Evolutionary conservation across 305 asterid genomes (phyloP), one percentile per base, ranked within the genome.

Genomic region (Fraxinus platypoda): DNA sequence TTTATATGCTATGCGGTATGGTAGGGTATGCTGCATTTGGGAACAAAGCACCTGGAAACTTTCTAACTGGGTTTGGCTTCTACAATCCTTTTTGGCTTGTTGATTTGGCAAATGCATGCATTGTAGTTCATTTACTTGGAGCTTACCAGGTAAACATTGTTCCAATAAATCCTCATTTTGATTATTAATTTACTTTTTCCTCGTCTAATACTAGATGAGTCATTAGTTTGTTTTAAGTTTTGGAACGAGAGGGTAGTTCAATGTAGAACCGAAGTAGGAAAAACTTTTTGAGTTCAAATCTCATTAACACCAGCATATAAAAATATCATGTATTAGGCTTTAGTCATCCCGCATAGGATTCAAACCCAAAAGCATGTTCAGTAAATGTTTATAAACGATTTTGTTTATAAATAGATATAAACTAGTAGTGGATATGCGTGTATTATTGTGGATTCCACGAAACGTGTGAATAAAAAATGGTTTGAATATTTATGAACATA

Each of bases 11-110:
- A 0, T 93, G 95, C 72, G 94, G 95, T 34, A 19, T 88, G 0
- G 1, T 87, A 6, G 97, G 97, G 38, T 93, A 93, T 49, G 89
- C 91, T 8, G 95, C 97, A 12, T 91, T 93, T 15, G 97, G 97
- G 25, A 83, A 91, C 81, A 62, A 89, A 7, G 91, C 97, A 41
- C 93, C 97, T 1, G 95, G 95, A n/a, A 93, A 93, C 70, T 86
- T 91, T 31, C 81, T 93, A 33, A 91, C 94, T 21, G 95, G 95
- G 3, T 93, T 89, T 71, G 95, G 94, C 28, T 93, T 93, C 86
- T 91, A 82, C 8, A 94, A 93, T 21, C 94, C 97, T 0, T 91
- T 85, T 68, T 93, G 97, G 97, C 88, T 93, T 4, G 80, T 93
- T 4, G 92, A 87, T 41, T 31, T 88, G 0, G 95, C 91, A 19